phyloP scores from a whole-genome alignment of 2,329 filamentous ascomycete species.

The Coniella vitis region DNA sequence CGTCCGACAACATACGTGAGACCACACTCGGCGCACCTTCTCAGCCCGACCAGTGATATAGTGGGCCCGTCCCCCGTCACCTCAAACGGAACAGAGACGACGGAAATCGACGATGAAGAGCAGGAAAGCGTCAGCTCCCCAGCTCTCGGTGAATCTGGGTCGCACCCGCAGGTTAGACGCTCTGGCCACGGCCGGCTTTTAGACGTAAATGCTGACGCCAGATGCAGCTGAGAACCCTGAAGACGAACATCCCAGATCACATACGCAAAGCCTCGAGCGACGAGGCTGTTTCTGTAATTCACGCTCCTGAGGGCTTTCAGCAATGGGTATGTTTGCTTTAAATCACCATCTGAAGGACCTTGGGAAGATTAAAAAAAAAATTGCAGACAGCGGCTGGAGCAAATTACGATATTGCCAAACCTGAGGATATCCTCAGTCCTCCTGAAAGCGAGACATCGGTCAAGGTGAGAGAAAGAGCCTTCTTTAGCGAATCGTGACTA shows the following conservation, averaged over 20 bases:
- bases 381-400: constrained; percentile 31
- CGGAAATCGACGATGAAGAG: constrained; percentile 75
- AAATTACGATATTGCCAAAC: constrained; percentile 18
- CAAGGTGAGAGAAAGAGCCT: constrained; percentile 25
- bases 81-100: constrained; percentile 75
- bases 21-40: constrained; percentile 43
- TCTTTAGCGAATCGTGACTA: no score
- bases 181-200: constrained; percentile 17
- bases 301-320: constrained; percentile 77
- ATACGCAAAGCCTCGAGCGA: constrained; percentile 58
- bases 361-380: constrained; percentile 20
- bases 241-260: constrained; percentile 50
- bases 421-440: constrained; percentile 30
- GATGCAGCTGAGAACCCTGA: constrained; percentile 43
- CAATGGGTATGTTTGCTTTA: constrained; percentile 58
- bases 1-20: constrained; percentile 45
- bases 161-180: constrained; percentile 31
- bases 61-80: constrained; percentile 80
- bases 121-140: constrained; percentile 44
- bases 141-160: constrained; percentile 27
- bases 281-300: constrained; percentile 83
- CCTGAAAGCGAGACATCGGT: constrained; percentile 28
- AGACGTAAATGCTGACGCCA: constrained; percentile 14
- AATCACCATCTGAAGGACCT: not conserved
- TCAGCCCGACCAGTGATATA: constrained; percentile 59